These are phyloP conservation scores for Fusarium sp. DNA, from an alignment of 2,329 filamentous ascomycete genomes.

Conservation along the genomic window DNA sequence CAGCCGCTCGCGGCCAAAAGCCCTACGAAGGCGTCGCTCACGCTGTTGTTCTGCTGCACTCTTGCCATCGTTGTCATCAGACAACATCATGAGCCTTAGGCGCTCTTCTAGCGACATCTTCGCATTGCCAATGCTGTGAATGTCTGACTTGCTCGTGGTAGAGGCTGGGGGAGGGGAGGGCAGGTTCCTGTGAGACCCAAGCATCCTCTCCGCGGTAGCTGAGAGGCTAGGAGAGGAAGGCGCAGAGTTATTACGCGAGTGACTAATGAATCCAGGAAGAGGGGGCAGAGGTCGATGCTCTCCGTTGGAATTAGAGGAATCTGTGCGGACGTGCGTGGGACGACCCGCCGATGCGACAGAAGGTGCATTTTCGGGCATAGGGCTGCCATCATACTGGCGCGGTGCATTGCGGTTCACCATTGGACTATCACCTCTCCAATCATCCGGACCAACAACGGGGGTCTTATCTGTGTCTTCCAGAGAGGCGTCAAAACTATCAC, in stretches of 20 bases:
- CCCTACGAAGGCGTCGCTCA: constrained; percentile 78
- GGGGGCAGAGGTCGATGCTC: constrained; percentile 90
- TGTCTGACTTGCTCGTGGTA: constrained; percentile 80
- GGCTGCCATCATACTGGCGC: constrained; percentile 75
- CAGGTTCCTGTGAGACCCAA: constrained; percentile 76
- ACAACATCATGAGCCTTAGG: constrained; percentile 89
- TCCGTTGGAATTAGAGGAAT: constrained; percentile 83
- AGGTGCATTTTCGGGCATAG: constrained; percentile 71
- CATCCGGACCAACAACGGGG: constrained; percentile 95
- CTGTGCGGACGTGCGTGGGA: constrained; percentile 73
- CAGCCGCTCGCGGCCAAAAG: constrained; percentile 66
- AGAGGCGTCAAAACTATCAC: constrained; percentile 96
- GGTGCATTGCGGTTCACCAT: constrained; percentile 50
- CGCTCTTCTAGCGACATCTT: constrained; percentile 90
- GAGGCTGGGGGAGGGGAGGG: constrained; percentile 80
- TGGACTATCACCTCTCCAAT: constrained; percentile 86
- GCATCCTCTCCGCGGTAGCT: constrained; percentile 80
- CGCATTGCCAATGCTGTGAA: constrained; percentile 80
- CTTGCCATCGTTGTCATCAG: constrained; percentile 73
- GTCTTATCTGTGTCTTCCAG: constrained; percentile 97
- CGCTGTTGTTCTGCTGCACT: constrained; percentile 76
- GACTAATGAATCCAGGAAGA: constrained; percentile 74
- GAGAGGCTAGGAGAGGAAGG: constrained; percentile 74
- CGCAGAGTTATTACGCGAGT: constrained; percentile 57
- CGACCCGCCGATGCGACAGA: constrained; percentile 62